These are phyloP conservation scores for Collybia sp. DNA, from an alignment of 768 basidiomycete genomes.

Conservation along the genomic window DNA sequence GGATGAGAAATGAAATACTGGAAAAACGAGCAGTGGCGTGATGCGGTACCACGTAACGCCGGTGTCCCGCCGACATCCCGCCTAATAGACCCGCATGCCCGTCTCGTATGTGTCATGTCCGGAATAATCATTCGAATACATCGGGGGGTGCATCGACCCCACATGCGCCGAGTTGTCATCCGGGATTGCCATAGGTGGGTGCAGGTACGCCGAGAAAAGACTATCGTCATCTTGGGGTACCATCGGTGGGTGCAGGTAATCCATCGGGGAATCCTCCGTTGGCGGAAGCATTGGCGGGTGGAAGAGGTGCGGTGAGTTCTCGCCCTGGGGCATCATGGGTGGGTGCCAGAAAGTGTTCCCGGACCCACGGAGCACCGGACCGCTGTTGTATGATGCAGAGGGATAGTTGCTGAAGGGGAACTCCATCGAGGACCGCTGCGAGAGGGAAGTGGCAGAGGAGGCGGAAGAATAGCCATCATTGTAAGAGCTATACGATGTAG, in stretches of 20 bases:
- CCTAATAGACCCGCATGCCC: constrained; percentile 16
- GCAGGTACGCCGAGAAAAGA: constrained; percentile 44
- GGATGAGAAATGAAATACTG: background rate
- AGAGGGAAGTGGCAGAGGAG: constrained; percentile 51
- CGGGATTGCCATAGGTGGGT: constrained; percentile 39
- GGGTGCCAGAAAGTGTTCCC: constrained; percentile 77
- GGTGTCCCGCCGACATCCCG: background rate
- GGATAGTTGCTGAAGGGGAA: constrained; percentile 56
- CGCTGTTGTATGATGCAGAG: constrained; percentile 27
- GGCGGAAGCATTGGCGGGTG: constrained; percentile 69
- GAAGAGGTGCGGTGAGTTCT: constrained; percentile 50
- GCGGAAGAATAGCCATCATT: constrained; percentile 56
- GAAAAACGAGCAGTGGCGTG: background rate
- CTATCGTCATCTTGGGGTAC: constrained; percentile 62
- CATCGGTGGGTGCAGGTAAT: constrained; percentile 65
- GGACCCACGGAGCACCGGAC: constrained; percentile 50
- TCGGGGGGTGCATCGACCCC: constrained; percentile 14
- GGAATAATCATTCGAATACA: constrained; percentile 19
- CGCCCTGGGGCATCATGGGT: constrained; percentile 57
- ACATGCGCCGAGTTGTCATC: constrained; percentile 20
- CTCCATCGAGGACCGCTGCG: constrained; percentile 64
- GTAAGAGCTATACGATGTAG: constrained; percentile 60
- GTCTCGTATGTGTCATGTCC: constrained; percentile 15
- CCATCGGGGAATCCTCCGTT: constrained; percentile 62
- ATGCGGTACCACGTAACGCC: background rate